Evolutionary conservation across 1,284 basidiomycete species (phyloP).

Genomic region (Rhodotorula sp.): DNA sequence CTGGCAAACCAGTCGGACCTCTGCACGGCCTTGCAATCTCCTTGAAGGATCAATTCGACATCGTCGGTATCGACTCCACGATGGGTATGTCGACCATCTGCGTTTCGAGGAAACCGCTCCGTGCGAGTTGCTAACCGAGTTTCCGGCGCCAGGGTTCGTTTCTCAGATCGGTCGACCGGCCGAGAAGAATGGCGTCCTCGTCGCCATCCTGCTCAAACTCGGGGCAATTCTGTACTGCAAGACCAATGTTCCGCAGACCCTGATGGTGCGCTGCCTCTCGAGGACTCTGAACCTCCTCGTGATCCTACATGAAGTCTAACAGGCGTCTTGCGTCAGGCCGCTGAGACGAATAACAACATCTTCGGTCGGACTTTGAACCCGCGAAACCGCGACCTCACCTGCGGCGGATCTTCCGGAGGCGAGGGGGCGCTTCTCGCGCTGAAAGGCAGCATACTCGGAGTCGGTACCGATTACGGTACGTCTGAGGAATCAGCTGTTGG

Average conservation of each 20-base stretch:
- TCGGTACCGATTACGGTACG: constrained; percentile 48
- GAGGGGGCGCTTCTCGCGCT: constrained; percentile 61
- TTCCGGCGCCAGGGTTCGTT: background rate
- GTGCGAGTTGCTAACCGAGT: no score
- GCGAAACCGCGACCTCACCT: background rate
- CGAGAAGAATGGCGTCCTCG: background rate
- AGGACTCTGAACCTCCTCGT: no score
- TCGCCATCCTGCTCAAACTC: background rate
- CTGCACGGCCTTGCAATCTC: constrained; percentile 57
- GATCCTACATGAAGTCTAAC: no score
- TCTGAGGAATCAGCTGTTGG: no score
- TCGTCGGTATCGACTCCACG: constrained; percentile 13
- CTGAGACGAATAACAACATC: constrained; percentile 8
- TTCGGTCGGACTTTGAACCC: constrained; percentile 11
- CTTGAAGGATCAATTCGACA: constrained; percentile 56
- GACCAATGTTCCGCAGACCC: constrained; percentile 3
- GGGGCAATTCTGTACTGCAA: constrained; percentile 2
- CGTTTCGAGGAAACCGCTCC: background rate
- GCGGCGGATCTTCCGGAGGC: constrained; percentile 54
- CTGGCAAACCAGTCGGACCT: constrained; percentile 47
- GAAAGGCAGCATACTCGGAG: constrained; percentile 61
- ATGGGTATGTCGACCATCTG: background rate
- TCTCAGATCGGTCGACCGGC: background rate
- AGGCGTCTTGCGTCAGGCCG: background rate
- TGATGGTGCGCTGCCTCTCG: background rate